These are phyloP conservation scores for Trypanosoma avium DNA, from an alignment of 208 protist genomes.

Conservation along the genomic window DNA sequence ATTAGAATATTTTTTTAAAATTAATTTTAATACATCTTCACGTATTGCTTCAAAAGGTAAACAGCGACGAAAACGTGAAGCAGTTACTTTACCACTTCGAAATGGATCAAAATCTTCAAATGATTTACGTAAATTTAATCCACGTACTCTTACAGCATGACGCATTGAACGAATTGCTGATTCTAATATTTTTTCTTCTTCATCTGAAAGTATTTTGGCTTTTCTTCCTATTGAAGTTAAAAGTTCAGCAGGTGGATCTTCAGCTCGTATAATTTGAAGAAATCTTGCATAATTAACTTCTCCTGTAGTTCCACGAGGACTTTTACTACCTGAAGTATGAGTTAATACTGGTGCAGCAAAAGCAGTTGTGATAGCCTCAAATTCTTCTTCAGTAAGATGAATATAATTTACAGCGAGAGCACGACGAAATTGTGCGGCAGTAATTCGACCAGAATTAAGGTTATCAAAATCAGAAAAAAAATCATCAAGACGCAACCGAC, in stretches of 20 bases:
- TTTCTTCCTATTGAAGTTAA: slow-evolving; percentile 33
- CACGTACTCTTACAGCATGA: slow-evolving; percentile 41
- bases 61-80: slow-evolving; percentile 66
- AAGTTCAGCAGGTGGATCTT: slow-evolving; percentile 32
- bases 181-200: slow-evolving; percentile 44
- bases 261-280: slow-evolving; percentile 34
- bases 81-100: slow-evolving; percentile 63
- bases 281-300: slow-evolving; percentile 58
- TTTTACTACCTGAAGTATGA: neutral
- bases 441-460: slow-evolving; percentile 75
- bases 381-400: slow-evolving; percentile 48
- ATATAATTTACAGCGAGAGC: slow-evolving; percentile 59
- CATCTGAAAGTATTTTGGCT: slow-evolving; percentile 33
- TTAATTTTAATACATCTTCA: slow-evolving; percentile 39
- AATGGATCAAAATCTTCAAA: slow-evolving; percentile 86
- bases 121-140: slow-evolving; percentile 45
- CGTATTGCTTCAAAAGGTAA: slow-evolving; percentile 44
- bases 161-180: slow-evolving; percentile 41
- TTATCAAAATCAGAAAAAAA: slow-evolving; percentile 87
- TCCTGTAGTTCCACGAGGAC: neutral
- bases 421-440: slow-evolving; percentile 69
- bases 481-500: slow-evolving; percentile 75
- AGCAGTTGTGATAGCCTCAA: slow-evolving; percentile 28
- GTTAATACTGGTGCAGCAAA: slow-evolving; percentile 28
- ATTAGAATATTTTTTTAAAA: slow-evolving; percentile 74